Conservation (phyloP, 768 basidiomycete genomes). For the Trametes cubensis region DNA sequence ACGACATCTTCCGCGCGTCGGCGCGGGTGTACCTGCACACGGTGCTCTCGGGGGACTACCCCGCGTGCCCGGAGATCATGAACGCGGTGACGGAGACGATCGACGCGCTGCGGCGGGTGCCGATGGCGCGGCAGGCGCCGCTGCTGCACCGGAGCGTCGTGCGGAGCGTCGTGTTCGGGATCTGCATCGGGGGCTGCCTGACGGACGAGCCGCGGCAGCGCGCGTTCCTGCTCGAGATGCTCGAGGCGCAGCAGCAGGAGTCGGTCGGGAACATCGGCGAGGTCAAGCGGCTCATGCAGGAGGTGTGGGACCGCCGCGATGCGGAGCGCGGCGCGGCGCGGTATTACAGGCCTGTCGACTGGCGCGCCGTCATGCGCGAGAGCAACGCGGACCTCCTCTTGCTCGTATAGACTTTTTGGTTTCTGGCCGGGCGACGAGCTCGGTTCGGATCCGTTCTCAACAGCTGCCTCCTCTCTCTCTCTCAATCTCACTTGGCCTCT, state of each 20-base stretch:
- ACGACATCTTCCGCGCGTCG: conserved; percentile 67
- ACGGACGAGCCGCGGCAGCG: conserved; percentile 54
- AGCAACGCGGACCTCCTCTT: conserved; percentile 47
- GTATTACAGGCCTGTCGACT: conserved; percentile 48
- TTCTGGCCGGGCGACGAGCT: no score
- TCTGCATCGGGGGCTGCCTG: conserved; percentile 73
- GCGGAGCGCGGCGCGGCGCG: conserved; percentile 26
- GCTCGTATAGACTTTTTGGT: conserved; percentile 51
- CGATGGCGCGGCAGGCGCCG: conserved; percentile 32
- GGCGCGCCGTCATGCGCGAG: conserved; percentile 59
- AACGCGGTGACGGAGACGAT: conserved; percentile 58
- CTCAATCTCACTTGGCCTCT: no score
- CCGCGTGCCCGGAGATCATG: conserved; percentile 64
- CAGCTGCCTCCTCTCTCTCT: no score
- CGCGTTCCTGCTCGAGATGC: conserved; percentile 44
- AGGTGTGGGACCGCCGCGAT: conserved; percentile 56
- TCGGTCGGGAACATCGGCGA: conserved; percentile 67
- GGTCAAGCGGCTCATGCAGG: conserved; percentile 53
- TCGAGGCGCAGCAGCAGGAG: conserved; percentile 55
- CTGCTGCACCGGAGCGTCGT: conserved; percentile 55
- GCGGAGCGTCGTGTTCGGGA: conserved; percentile 77
- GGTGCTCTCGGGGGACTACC: conserved; percentile 74
- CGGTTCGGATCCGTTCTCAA: no score
- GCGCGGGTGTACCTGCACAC: conserved; percentile 75
- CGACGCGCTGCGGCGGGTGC: conserved; percentile 45